Conservation (phyloP, 768 basidiomycete species). For the Mycena olivaceomarginata region DNA sequence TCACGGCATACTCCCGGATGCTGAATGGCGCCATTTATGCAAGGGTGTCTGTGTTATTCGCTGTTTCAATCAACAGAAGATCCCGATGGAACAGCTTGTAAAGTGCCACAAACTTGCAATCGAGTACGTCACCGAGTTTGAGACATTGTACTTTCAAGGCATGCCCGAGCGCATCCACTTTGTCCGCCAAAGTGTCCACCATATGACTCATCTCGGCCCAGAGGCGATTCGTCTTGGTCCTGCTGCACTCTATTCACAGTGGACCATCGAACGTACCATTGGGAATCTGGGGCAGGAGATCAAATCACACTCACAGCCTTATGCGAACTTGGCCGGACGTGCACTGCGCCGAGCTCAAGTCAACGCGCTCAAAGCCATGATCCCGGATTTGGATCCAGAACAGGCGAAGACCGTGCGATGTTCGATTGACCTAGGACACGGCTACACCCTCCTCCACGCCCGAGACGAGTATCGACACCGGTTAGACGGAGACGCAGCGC, state of each 20-base stretch:
- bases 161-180: not conserved
- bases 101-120: not conserved
- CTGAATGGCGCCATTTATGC: not conserved
- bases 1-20: not conserved
- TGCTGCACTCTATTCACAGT: not conserved
- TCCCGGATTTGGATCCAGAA: not conserved
- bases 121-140: not conserved
- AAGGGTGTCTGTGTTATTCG: not conserved
- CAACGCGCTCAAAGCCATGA: not conserved
- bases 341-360: not conserved
- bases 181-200: not conserved
- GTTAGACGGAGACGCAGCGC: constrained; percentile 5
- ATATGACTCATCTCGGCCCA: not conserved
- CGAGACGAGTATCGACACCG: constrained; percentile 37
- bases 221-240: not conserved
- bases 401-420: not conserved
- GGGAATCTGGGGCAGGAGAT: not conserved
- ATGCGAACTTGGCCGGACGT: not conserved
- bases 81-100: not conserved
- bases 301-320: not conserved
- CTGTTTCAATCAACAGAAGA: not conserved
- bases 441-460: constrained; percentile 1
- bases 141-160: not conserved
- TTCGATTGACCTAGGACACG: not conserved
- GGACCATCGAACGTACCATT: not conserved